These are phyloP conservation scores for Pestalotiopsis sp. DNA, from an alignment of 2,329 filamentous ascomycete species.

Conservation along the genomic window DNA sequence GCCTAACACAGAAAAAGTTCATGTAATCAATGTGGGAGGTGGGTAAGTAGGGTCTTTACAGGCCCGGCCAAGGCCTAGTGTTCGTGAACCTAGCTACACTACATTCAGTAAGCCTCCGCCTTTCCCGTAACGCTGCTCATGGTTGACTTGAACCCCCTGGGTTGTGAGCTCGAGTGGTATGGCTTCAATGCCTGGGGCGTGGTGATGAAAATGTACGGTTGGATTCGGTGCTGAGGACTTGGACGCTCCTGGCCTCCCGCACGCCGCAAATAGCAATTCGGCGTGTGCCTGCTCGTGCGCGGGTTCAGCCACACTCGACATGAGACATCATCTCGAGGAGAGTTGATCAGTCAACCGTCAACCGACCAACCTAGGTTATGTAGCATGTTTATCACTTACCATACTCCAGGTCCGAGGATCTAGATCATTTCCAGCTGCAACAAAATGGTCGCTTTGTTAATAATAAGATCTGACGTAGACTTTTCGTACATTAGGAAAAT, in stretches of 20 bases:
- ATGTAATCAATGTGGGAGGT: background rate
- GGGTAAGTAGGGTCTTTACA: background rate
- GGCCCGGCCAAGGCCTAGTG: background rate
- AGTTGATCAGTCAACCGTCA: background rate
- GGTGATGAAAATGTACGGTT: background rate
- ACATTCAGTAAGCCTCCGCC: background rate
- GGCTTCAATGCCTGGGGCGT: background rate
- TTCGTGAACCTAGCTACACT: background rate
- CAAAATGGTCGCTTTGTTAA: background rate
- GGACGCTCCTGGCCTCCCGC: background rate
- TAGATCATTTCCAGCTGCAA: background rate
- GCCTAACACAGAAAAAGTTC: background rate
- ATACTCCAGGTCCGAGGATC: background rate
- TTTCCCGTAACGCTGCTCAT: background rate
- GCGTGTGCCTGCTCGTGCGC: background rate
- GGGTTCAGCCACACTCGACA: background rate
- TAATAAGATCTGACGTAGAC: background rate
- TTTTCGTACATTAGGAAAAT: background rate
- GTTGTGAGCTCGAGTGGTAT: background rate
- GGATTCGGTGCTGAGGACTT: background rate
- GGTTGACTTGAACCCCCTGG: background rate
- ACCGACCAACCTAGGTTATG: too few relatives aligned
- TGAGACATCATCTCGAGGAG: background rate
- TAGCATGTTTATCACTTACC: too few relatives aligned
- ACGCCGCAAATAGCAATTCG: background rate